Evolutionary conservation across 1,284 basidiomycete genomes (phyloP).

Genomic region (Ceratobasidium sp.): DNA sequence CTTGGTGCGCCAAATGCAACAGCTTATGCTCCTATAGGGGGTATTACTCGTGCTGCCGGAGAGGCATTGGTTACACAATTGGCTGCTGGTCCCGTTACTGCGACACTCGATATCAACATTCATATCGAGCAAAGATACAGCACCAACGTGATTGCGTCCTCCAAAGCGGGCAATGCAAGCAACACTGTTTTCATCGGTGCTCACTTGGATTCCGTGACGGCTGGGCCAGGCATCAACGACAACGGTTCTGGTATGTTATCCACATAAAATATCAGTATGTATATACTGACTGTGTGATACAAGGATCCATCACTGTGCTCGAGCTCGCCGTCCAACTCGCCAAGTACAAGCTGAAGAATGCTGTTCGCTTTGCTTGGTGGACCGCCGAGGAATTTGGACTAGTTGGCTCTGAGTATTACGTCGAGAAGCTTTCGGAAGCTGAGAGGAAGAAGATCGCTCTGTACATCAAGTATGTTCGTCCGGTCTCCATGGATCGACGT

Average conservation of each 20-base stretch:
- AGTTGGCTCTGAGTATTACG: slow-evolving; percentile 27
- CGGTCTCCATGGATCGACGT: neutral
- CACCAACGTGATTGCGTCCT: slow-evolving; percentile 28
- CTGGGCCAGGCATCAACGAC: slow-evolving; percentile 31
- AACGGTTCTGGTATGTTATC: slow-evolving; percentile 28
- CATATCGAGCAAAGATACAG: slow-evolving; percentile 11
- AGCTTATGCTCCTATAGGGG: slow-evolving; percentile 8
- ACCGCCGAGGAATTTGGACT: slow-evolving; percentile 30
- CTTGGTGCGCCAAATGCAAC: neutral
- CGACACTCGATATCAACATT: slow-evolving; percentile 5
- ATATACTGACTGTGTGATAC: neutral
- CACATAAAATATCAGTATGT: neutral
- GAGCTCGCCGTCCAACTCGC: slow-evolving; percentile 29
- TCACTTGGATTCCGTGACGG: slow-evolving; percentile 27
- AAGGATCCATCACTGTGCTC: slow-evolving; percentile 20
- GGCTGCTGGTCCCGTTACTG: slow-evolving; percentile 1
- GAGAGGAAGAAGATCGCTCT: slow-evolving; percentile 33
- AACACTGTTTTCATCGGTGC: slow-evolving; percentile 24
- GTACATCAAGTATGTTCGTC: slow-evolving; percentile 21
- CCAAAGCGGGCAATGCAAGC: slow-evolving; percentile 25
- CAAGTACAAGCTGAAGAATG: slow-evolving; percentile 30
- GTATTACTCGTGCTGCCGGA: slow-evolving; percentile 7
- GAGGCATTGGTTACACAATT: slow-evolving; percentile 3
- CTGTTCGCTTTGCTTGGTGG: slow-evolving; percentile 36
- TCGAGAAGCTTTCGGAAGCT: slow-evolving; percentile 20